phyloP scores from a whole-genome alignment of 768 basidiomycete genomes.

The Cubamyces lactineus region DNA sequence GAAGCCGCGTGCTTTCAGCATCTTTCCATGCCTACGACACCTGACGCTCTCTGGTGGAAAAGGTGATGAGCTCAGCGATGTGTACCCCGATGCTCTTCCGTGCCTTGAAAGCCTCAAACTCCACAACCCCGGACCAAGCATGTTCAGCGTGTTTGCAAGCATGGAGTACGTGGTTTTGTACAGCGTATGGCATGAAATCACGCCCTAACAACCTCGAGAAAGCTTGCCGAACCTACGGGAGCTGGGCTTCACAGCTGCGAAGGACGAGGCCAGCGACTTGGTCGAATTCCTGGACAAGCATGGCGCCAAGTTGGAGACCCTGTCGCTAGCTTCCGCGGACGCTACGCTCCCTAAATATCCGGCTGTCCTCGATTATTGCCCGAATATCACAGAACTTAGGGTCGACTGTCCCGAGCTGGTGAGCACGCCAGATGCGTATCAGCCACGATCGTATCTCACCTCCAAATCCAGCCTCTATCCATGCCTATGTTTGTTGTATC shows the following conservation, averaged over 20 bases:
- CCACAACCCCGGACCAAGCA: background rate
- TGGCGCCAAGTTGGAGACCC: background rate
- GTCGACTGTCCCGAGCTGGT: background rate
- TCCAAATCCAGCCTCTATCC: background rate
- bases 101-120: background rate
- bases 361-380: slow-evolving; percentile 2
- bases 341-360: background rate
- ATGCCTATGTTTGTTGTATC: background rate
- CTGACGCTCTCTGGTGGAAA: background rate
- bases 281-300: background rate
- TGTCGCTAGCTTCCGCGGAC: background rate
- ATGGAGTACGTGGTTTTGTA: slow-evolving; percentile 1
- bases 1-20: background rate
- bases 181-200: no score
- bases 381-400: slow-evolving; percentile 3
- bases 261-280: background rate
- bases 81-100: background rate
- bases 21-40: background rate
- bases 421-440: background rate
- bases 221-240: slow-evolving; percentile 9
- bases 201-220: background rate
- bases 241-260: background rate
- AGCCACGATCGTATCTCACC: no score
- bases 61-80: background rate
- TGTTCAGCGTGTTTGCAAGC: background rate